phyloP scores from a whole-genome alignment of 345 rosid genomes.

The Noccaea bulbosa region DNA sequence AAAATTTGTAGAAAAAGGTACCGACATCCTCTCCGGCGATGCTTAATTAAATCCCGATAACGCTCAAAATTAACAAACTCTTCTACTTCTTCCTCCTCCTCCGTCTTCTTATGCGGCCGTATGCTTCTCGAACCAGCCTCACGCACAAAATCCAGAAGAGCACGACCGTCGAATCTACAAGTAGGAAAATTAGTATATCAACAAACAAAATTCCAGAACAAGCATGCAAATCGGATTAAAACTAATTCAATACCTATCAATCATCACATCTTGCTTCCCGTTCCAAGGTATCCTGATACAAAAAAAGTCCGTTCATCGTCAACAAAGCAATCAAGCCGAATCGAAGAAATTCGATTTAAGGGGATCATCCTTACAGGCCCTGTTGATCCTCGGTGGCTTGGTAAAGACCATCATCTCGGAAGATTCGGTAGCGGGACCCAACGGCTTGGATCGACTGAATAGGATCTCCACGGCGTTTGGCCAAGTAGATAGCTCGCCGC shows the following conservation, averaged over 20 bases:
- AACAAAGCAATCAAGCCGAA: neutral
- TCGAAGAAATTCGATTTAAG: neutral
- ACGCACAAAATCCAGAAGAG: conserved; percentile 89
- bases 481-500: conserved; percentile 81
- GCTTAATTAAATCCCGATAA: conserved; percentile 99
- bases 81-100: conserved; percentile 94
- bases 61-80: conserved; percentile 99
- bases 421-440: conserved; percentile 68
- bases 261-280: conserved; percentile 80
- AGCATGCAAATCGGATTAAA: conserved; percentile 5
- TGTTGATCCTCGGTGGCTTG: conserved; percentile 88
- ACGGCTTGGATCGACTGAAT: conserved; percentile 85
- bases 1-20: conserved; percentile 56
- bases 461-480: conserved; percentile 95
- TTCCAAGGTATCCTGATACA: conserved; percentile 84
- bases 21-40: conserved; percentile 99
- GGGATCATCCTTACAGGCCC: conserved; percentile 62
- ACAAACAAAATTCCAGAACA: neutral
- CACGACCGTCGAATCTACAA: conserved; percentile 79
- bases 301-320: neutral
- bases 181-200: neutral
- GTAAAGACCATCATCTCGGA: conserved; percentile 90
- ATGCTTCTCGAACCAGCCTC: conserved; percentile 63
- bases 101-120: conserved; percentile 63
- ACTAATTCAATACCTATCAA: conserved; percentile 60